Conservation (phyloP, 2,329 filamentous ascomycete species). For the Dendrostoma leiphaemia region DNA sequence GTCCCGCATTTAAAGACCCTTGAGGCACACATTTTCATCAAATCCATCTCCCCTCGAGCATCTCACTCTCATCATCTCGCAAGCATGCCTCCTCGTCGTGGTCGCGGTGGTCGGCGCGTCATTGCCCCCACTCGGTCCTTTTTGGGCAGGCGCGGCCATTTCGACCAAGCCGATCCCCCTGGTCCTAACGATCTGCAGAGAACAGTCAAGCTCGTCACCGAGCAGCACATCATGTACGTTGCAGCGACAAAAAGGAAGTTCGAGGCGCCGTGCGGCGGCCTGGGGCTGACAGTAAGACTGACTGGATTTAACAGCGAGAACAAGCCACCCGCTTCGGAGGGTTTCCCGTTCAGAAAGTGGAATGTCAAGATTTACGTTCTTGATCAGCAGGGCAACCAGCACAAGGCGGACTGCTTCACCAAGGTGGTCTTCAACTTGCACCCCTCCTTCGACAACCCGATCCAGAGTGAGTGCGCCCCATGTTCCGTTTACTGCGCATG, state of each 20-base stretch:
- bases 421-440: conserved; percentile 93
- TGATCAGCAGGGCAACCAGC: conserved; percentile 82
- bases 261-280: not conserved
- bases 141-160: not conserved
- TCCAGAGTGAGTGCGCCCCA: conserved; percentile 67
- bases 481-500: not conserved
- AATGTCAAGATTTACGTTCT: conserved; percentile 81
- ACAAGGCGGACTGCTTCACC: conserved; percentile 81
- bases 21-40: not conserved
- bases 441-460: conserved; percentile 84
- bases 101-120: not conserved
- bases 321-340: conserved; percentile 77
- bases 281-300: conserved; percentile 13
- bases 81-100: not conserved
- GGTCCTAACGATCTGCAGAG: conserved; percentile 56
- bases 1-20: not conserved
- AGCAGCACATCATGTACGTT: conserved; percentile 79
- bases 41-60: not conserved
- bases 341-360: conserved; percentile 92
- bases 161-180: conserved; percentile 8
- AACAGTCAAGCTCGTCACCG: conserved; percentile 87
- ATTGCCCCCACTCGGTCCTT: not conserved
- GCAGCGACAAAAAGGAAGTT: not conserved
- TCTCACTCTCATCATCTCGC: not conserved
- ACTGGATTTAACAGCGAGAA: conserved; percentile 50